Evolutionary conservation across 306 rosid species (phyloP).

Genomic region (Vigna trinervia): DNA sequence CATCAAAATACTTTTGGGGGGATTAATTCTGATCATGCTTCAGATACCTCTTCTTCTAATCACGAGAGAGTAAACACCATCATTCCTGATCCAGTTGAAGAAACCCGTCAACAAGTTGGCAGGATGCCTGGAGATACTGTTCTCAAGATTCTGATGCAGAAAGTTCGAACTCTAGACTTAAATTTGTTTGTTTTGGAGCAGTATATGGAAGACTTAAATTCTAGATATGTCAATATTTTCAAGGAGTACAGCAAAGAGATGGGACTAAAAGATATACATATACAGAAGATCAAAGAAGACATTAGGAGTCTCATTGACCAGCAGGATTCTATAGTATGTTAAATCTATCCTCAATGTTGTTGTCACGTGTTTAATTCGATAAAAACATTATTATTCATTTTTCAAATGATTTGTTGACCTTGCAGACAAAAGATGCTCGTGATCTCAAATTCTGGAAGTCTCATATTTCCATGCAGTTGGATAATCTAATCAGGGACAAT

Average conservation of each 20-base stretch:
- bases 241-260: conserved; percentile 73
- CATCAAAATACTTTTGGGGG: conserved; percentile 45
- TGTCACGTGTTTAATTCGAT: conserved; percentile 10
- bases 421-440: conserved; percentile 68
- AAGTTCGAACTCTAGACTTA: conserved; percentile 82
- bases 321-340: conserved; percentile 72
- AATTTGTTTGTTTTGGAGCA: conserved; percentile 87
- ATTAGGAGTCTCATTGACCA: conserved; percentile 58
- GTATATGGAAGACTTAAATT: conserved; percentile 78
- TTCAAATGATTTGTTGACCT: conserved; percentile 39
- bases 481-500: conserved; percentile 65
- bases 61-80: conserved; percentile 56
- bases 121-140: conserved; percentile 98
- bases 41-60: conserved; percentile 53
- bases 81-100: conserved; percentile 74
- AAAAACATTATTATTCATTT: conserved; percentile 32
- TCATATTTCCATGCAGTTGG: conserved; percentile 68
- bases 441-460: conserved; percentile 84
- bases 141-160: conserved; percentile 94
- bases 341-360: conserved; percentile 35
- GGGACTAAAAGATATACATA: conserved; percentile 56
- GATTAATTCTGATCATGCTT: conserved; percentile 48
- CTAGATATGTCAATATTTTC: conserved; percentile 75
- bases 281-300: conserved; percentile 73
- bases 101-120: conserved; percentile 76